phyloP scores from a whole-genome alignment of 73 alveolate species.

The Paraurostyla sp. region DNA sequence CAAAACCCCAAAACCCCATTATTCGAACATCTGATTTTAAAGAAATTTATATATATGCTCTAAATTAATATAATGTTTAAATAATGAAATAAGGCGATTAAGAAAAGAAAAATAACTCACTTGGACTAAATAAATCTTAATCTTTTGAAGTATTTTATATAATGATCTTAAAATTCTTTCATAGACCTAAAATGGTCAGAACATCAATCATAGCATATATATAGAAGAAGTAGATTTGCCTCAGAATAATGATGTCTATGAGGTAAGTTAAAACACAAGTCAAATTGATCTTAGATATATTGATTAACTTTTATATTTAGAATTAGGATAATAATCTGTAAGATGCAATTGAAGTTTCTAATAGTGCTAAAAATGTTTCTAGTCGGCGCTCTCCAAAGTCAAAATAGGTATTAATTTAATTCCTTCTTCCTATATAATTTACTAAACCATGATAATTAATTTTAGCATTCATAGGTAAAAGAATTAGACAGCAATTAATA shows the following conservation, averaged over 20 bases:
- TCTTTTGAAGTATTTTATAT: background rate
- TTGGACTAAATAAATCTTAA: background rate
- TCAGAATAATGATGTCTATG: background rate
- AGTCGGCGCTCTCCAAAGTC: conserved; percentile 6
- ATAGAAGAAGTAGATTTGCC: conserved; percentile 22
- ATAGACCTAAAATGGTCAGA: background rate
- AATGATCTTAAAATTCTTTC: background rate
- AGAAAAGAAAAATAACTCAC: conserved; percentile 41
- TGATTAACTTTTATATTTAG: background rate
- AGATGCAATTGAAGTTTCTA: conserved; percentile 12
- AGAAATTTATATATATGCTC: no score
- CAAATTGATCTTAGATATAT: no score
- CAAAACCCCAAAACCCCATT: no score
- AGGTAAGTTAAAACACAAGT: conserved; percentile 24
- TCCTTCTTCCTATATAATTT: no score
- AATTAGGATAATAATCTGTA: background rate
- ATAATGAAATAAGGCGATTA: conserved; percentile 57
- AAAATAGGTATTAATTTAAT: background rate
- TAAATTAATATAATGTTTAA: conserved; percentile 30
- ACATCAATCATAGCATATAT: background rate
- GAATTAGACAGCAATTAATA: background rate
- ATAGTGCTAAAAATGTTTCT: background rate
- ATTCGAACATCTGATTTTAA: no score
- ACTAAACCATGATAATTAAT: no score
- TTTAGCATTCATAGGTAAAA: no score